A percentile compares a stretch with the other conserved stretches of the same genome.
These are phyloP conservation scores for Cystofilobasidium macerans DNA, from an alignment of 768 basidiomycete species.

Conservation along the genomic window DNA sequence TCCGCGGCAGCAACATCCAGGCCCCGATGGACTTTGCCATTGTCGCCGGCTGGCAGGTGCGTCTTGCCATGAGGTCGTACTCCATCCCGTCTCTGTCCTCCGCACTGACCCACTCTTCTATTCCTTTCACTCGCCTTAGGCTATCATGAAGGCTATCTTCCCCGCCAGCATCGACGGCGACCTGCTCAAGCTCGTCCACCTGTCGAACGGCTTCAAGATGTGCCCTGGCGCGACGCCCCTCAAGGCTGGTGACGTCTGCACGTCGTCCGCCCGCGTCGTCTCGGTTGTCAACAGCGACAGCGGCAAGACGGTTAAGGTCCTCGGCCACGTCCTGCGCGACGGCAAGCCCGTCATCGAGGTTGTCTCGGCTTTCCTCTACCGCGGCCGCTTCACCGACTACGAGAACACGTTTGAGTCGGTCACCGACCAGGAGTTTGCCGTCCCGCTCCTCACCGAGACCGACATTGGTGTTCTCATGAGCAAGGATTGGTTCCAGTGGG, in stretches of 20 bases:
- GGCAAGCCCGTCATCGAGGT: slow-evolving; percentile 82
- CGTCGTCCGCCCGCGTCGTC: slow-evolving; percentile 73
- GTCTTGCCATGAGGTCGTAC: slow-evolving; percentile 32
- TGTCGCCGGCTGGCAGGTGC: slow-evolving; percentile 93
- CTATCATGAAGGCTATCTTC: slow-evolving; percentile 99
- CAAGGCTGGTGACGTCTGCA: slow-evolving; percentile 76
- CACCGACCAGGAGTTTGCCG: slow-evolving; percentile 77
- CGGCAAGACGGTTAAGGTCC: slow-evolving; percentile 74
- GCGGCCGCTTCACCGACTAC: slow-evolving; percentile 85
- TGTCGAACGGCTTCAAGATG: slow-evolving; percentile 92
- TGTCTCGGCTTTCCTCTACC: slow-evolving; percentile 88
- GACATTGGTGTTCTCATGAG: slow-evolving; percentile 80
- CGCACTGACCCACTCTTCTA: slow-evolving; percentile 2
- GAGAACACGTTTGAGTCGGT: slow-evolving; percentile 90
- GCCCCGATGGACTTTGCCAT: slow-evolving; percentile 99
- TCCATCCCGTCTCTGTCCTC: background rate
- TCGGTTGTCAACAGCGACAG: slow-evolving; percentile 82
- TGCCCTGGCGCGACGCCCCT: slow-evolving; percentile 66
- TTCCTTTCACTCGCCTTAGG: slow-evolving; percentile 43
- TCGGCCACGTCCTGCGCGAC: slow-evolving; percentile 56
- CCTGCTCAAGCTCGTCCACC: slow-evolving; percentile 85
- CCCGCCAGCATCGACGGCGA: slow-evolving; percentile 84
- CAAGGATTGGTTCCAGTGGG: slow-evolving; percentile 98
- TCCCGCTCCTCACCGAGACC: slow-evolving; percentile 63
- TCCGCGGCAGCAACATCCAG: slow-evolving; percentile 55